These are phyloP conservation scores for Venturia effusa DNA, from an alignment of 2,329 filamentous ascomycete species.

Conservation along the genomic window DNA sequence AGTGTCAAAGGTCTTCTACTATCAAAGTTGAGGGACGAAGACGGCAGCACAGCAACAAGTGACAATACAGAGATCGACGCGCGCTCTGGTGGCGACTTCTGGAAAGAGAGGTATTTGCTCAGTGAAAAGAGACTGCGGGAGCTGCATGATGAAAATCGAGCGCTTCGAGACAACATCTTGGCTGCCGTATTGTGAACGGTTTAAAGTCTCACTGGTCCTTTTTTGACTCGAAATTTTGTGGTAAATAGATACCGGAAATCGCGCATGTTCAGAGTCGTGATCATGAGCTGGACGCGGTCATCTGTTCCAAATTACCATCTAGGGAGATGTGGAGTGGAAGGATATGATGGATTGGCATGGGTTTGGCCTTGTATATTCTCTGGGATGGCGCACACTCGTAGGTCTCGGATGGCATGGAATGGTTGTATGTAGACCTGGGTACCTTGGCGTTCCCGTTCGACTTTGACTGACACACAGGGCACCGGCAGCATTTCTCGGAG, in stretches of 20 bases:
- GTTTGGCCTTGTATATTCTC: not conserved
- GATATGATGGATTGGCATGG: not conserved
- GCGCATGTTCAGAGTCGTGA: not conserved
- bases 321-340: not conserved
- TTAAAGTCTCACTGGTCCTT: too few species aligned
- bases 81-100: slow-evolving; percentile 14
- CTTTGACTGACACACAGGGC: not conserved
- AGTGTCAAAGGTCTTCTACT: slow-evolving; percentile 28
- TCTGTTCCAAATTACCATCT: not conserved
- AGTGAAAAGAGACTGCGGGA: slow-evolving; percentile 25
- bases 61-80: slow-evolving; percentile 2
- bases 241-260: not conserved
- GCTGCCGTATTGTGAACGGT: slow-evolving; percentile 29
- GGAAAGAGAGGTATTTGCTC: slow-evolving; percentile 25
- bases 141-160: slow-evolving; percentile 23
- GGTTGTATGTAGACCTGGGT: not conserved
- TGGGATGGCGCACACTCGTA: not conserved
- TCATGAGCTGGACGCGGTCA: not conserved
- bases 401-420: not conserved
- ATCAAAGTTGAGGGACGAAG: slow-evolving; percentile 10
- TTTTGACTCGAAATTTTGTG: too few species aligned
- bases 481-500: not conserved
- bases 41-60: slow-evolving; percentile 2
- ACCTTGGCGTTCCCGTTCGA: not conserved
- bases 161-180: slow-evolving; percentile 26